Percentiles rank a stretch among this genome's conserved stretches.
Conservation (phyloP, 306 rosid species). For the Parietaria judaica region DNA sequence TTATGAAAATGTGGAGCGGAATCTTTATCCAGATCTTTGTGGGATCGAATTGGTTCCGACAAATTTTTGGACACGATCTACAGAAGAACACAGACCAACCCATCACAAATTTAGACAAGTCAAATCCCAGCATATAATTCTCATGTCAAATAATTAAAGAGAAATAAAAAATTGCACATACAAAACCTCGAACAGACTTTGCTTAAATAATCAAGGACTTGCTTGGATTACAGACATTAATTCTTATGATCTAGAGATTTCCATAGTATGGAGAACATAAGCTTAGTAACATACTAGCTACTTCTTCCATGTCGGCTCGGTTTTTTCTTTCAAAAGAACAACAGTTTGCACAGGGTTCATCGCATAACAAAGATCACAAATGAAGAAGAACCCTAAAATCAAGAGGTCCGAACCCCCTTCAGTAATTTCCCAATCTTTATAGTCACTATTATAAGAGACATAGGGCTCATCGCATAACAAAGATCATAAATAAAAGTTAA, state of each 20-base stretch:
- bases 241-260: neutral
- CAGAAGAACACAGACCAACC: slow-evolving; percentile 22
- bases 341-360: too few species aligned
- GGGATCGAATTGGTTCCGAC: slow-evolving; percentile 95
- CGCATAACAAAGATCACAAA: too few species aligned
- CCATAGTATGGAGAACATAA: neutral
- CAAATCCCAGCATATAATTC: slow-evolving; percentile 7
- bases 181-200: neutral
- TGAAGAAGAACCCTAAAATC: too few species aligned
- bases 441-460: too few species aligned
- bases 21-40: slow-evolving; percentile 98
- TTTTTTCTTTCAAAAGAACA: too few species aligned
- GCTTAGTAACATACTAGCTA: too few species aligned
- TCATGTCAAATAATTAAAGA: neutral
- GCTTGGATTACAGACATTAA: neutral
- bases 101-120: slow-evolving; percentile 16
- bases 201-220: slow-evolving; percentile 1
- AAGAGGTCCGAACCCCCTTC: too few species aligned
- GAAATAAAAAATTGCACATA: neutral
- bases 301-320: too few species aligned
- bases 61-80: slow-evolving; percentile 86
- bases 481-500: too few species aligned
- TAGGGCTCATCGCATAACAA: too few species aligned
- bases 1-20: slow-evolving; percentile 80
- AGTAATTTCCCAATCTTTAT: too few species aligned